Conservation (phyloP, 2,329 filamentous ascomycete genomes). For the Helicocarpus griseus region DNA sequence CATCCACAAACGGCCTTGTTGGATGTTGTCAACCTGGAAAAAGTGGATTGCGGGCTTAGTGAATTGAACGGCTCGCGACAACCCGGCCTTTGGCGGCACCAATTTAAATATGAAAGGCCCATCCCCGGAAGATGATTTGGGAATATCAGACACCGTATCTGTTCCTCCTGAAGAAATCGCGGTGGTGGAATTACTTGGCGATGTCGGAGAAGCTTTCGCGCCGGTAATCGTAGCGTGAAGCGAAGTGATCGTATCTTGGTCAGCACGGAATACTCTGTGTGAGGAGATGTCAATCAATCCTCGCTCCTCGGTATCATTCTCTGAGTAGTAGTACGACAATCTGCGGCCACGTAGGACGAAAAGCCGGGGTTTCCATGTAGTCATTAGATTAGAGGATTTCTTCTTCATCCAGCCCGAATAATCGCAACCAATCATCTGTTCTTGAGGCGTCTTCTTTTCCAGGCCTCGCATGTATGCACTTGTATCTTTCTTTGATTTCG, state of each 20-base stretch:
- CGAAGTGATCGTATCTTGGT: constrained; percentile 81
- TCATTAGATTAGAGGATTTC: constrained; percentile 90
- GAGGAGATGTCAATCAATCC: constrained; percentile 96
- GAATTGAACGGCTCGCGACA: constrained; percentile 88
- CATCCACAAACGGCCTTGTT: constrained; percentile 92
- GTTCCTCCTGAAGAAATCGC: constrained; percentile 23
- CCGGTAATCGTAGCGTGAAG: constrained; percentile 88
- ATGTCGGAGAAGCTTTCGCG: constrained; percentile 60
- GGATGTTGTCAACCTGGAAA: constrained; percentile 86
- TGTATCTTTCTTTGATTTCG: constrained; percentile 82
- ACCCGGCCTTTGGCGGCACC: constrained; percentile 75
- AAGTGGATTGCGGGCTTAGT: constrained; percentile 97
- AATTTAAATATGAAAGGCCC: constrained; percentile 98
- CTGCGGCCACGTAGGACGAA: constrained; percentile 88
- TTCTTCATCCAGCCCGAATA: constrained; percentile 99
- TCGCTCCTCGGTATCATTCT: constrained; percentile 84
- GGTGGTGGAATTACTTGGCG: constrained; percentile 32
- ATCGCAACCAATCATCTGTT: constrained; percentile 78
- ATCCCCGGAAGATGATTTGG: background rate
- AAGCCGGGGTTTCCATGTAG: constrained; percentile 93
- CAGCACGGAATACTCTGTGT: constrained; percentile 89
- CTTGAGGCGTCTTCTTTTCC: constrained; percentile 66
- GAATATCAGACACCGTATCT: background rate
- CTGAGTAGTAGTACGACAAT: constrained; percentile 91
- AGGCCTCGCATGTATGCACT: constrained; percentile 87